Evolutionary conservation across 805 yeast species (phyloP).

Genomic region (Yamadazyma takamatsuzukensis): DNA sequence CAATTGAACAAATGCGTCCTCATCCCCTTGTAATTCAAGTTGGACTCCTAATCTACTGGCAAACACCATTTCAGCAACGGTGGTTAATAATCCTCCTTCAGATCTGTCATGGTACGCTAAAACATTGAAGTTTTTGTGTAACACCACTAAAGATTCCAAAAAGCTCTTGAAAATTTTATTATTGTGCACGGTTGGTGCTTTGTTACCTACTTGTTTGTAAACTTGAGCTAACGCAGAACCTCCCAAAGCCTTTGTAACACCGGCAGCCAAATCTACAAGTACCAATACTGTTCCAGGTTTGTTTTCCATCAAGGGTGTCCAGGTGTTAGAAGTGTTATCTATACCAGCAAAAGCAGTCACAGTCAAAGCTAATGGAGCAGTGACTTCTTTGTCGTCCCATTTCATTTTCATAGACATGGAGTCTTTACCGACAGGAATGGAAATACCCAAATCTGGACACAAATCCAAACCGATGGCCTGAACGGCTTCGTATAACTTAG

Average conservation of each 20-base stretch:
- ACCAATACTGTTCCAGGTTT: conserved; percentile 60
- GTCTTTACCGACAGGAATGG: conserved; percentile 98
- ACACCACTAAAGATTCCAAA: conserved; percentile 61
- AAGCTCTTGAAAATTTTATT: conserved; percentile 60
- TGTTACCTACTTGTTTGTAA: conserved; percentile 79
- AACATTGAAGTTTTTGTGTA: conserved; percentile 67
- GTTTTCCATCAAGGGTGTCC: conserved; percentile 84
- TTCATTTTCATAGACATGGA: conserved; percentile 99
- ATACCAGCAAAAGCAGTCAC: conserved; percentile 93
- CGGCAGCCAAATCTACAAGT: conserved; percentile 72
- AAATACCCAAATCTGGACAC: conserved; percentile 87
- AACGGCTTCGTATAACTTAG: conserved; percentile 92
- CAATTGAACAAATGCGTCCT: conserved; percentile 50
- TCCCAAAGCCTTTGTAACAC: conserved; percentile 58
- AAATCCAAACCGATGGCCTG: conserved; percentile 92
- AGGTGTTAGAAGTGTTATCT: conserved; percentile 75
- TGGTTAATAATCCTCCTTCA: conserved; percentile 90
- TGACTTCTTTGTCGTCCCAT: conserved; percentile 90
- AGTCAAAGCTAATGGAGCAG: conserved; percentile 90
- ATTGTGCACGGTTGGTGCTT: conserved; percentile 80
- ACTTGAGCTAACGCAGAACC: conserved; percentile 96
- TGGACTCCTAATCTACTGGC: conserved; percentile 87
- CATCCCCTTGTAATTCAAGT: conserved; percentile 38
- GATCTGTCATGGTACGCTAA: conserved; percentile 93
- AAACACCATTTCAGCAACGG: conserved; percentile 93